These are phyloP conservation scores for Lichtheimia ornata DNA, from an alignment of 371 early-diverging fungal species.

Conservation along the genomic window DNA sequence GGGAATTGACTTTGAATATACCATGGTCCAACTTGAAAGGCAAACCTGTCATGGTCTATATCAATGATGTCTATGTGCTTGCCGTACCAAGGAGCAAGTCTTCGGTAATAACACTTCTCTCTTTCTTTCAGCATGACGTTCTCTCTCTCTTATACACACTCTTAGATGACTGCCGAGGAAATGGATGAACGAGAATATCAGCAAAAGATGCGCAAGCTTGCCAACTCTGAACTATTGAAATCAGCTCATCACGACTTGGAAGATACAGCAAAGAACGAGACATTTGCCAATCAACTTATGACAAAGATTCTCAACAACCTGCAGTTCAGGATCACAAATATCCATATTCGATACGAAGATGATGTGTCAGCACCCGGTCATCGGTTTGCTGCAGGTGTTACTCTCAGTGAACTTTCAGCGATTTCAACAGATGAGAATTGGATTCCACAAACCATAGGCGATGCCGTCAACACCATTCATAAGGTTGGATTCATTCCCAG, in stretches of 20 bases:
- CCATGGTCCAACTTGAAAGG: conserved; percentile 97
- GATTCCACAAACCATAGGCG: conserved; percentile 79
- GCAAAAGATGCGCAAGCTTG: conserved; percentile 83
- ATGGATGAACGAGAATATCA: conserved; percentile 79
- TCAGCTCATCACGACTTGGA: conserved; percentile 19
- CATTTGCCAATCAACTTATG: conserved; percentile 80
- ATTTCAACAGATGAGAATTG: conserved; percentile 92
- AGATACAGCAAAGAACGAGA: conserved; percentile 65
- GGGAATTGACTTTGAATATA: conserved; percentile 88
- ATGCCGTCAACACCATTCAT: conserved; percentile 77
- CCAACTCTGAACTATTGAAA: conserved; percentile 71
- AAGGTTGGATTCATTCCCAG: conserved; percentile 52
- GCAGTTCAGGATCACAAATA: conserved; percentile 92
- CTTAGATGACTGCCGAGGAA: conserved; percentile 77
- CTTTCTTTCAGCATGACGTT: too few relatives aligned
- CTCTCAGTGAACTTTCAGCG: conserved; percentile 88
- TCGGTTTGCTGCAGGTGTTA: conserved; percentile 91
- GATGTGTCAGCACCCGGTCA: conserved; percentile 71
- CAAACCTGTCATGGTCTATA: conserved; percentile 85
- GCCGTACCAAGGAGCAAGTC: conserved; percentile 83
- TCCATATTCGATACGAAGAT: conserved; percentile 96
- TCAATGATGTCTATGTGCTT: conserved; percentile 88
- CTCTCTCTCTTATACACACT: too few relatives aligned
- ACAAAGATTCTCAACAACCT: conserved; percentile 95
- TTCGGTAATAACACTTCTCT: conserved; percentile 24